These are phyloP conservation scores for Aechmea fasciata DNA, from an alignment of 176 grass and related monocot species.

Conservation along the genomic window DNA sequence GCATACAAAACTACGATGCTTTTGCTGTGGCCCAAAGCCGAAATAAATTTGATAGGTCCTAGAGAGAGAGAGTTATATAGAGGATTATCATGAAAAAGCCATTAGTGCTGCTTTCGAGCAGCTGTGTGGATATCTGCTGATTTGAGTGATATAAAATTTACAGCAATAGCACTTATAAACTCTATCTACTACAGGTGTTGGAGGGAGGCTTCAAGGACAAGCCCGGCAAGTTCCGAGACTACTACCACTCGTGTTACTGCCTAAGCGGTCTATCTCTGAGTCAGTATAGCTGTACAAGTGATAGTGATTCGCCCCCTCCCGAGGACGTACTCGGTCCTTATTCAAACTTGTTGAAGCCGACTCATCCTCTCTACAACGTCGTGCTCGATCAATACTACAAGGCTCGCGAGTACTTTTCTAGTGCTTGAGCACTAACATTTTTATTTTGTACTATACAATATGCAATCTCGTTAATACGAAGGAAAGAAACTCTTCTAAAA, in stretches of 20 bases:
- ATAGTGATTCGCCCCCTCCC: conserved; percentile 36
- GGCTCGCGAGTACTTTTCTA: conserved; percentile 59
- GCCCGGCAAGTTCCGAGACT: conserved; percentile 72
- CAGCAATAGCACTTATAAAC: neutral
- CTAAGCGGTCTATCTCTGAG: conserved; percentile 73
- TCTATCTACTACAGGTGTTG: conserved; percentile 39
- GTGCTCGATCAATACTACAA: conserved; percentile 49
- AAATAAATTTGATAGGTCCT: too few species aligned
- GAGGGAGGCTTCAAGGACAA: conserved; percentile 96
- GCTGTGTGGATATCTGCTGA: too few species aligned
- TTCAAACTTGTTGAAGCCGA: conserved; percentile 68
- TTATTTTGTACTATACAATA: too few species aligned
- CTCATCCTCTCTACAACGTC: conserved; percentile 78
- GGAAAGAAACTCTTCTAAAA: too few species aligned
- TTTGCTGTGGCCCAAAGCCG: too few species aligned
- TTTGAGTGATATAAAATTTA: neutral
- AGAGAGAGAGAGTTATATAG: too few species aligned
- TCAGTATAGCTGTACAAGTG: conserved; percentile 50
- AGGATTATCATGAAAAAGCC: too few species aligned
- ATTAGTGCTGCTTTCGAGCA: too few species aligned
- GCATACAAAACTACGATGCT: neutral
- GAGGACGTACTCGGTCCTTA: conserved; percentile 76
- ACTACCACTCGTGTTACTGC: conserved; percentile 92
- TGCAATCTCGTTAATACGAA: too few species aligned
- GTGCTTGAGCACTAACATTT: conserved; percentile 12